Evolutionary conservation across 2,329 filamentous ascomycete genomes (phyloP), one percentile per base, ranked within the genome.

Genomic region (Bertia moriformis): DNA sequence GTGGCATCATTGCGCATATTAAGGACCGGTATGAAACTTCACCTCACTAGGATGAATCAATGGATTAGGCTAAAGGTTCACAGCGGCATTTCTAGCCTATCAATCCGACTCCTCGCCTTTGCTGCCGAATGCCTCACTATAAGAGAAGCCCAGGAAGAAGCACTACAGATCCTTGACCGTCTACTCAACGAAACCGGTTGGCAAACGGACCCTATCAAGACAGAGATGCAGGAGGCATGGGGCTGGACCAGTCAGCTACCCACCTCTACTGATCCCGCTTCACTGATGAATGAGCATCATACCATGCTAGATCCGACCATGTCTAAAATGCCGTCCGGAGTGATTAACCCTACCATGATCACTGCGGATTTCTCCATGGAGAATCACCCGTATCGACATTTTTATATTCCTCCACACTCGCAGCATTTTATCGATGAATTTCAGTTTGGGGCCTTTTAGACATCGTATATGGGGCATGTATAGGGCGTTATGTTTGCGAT

Each of bases 1-100:
- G 88, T 52, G 89, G 89, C 13, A 93, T 96, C 44, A 78, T 84
- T 18, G 83, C 85, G 2, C 86, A 93, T 52, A 77, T 81, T 39
- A 83, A 87, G 49, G 86, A 93, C 52, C 24, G 24, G 24, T 29
- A 29, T 29, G 24, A 29, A 29, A n/a, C 10, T n/a, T n/a, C n/a
- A n/a, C n/a, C n/a, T n/a, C n/a, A n/a, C n/a, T n/a, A n/a, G n/a
- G n/a, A n/a, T n/a, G n/a, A n/a, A n/a, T 10, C 10, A 29, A 10
- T 29, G 24, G 10, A 29, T n/a, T 29, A 10, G 24, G n/a, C 24
- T 29, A n/a, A 29, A 10, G 10, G 10, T 10, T 10, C 10, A n/a
- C 24, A 29, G 67, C 36, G 74, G 74, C 27, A 68, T 80, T 39
- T 71, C 73, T 19, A 73, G 69, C 42, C 68, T 78, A 30, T 73